Percentiles rank a stretch among this genome's conserved stretches.
These are phyloP conservation scores for Aspergillus amoenus DNA, from an alignment of 2,329 filamentous ascomycete genomes.

Conservation along the genomic window DNA sequence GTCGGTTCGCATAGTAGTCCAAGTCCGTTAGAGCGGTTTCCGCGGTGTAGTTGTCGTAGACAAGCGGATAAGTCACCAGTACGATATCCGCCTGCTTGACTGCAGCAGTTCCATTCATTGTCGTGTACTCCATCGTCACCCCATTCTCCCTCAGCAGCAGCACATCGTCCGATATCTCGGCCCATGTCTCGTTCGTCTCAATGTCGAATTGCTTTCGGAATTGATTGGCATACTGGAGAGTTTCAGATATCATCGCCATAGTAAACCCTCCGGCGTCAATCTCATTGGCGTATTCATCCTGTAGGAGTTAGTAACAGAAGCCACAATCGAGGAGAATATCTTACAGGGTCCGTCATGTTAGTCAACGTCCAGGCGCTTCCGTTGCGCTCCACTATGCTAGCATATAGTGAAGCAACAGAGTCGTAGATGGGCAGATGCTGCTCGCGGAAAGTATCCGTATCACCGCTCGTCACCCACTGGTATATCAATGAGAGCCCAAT, in stretches of 20 bases:
- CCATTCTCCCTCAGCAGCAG: conserved; percentile 56
- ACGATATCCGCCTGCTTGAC: conserved; percentile 74
- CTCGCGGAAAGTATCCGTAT: conserved; percentile 55
- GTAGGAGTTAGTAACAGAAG: background rate
- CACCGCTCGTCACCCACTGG: conserved; percentile 60
- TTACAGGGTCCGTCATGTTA: conserved; percentile 71
- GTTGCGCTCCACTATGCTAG: conserved; percentile 61
- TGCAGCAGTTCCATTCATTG: conserved; percentile 64
- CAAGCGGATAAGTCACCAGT: conserved; percentile 63
- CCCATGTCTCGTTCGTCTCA: conserved; percentile 58
- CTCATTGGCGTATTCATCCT: conserved; percentile 68
- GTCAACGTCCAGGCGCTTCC: conserved; percentile 53
- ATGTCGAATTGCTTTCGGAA: conserved; percentile 58
- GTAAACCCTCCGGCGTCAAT: conserved; percentile 70
- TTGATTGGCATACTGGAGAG: conserved; percentile 57
- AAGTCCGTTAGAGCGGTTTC: conserved; percentile 56
- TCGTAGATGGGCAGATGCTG: conserved; percentile 64
- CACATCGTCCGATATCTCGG: conserved; percentile 56
- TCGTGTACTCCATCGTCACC: conserved; percentile 64
- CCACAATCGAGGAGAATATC: conserved; percentile 12
- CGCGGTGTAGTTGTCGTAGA: conserved; percentile 56
- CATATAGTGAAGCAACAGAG: conserved; percentile 61
- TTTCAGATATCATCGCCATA: conserved; percentile 59
- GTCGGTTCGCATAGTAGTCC: conserved; percentile 69
- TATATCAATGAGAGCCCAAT: conserved; percentile 64